Evolutionary conservation across 2,329 filamentous ascomycete genomes (phyloP).

Genomic region (Cytospora piceicola): DNA sequence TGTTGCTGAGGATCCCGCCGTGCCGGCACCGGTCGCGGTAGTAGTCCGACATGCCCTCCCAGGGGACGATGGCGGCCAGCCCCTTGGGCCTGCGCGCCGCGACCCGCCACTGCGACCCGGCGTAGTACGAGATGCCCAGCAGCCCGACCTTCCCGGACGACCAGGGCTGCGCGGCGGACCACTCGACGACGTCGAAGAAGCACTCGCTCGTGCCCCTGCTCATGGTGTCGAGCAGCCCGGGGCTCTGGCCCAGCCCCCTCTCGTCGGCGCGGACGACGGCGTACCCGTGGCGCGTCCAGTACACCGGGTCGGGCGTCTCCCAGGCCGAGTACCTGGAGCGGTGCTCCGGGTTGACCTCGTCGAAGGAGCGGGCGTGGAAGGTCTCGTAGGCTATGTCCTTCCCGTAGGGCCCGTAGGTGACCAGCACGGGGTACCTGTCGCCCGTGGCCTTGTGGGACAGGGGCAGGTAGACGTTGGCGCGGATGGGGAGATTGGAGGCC

Average conservation of each 20-base stretch:
- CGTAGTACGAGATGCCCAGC: constrained; percentile 54
- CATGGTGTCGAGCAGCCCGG: constrained; percentile 54
- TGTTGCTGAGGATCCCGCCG: constrained; percentile 63
- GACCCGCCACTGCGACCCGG: constrained; percentile 52
- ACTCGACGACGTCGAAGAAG: constrained; percentile 55
- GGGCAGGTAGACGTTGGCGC: constrained; percentile 39
- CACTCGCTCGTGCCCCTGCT: constrained; percentile 51
- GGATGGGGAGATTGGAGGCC: constrained; percentile 35
- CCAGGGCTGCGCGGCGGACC: constrained; percentile 52
- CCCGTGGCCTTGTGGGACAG: constrained; percentile 26
- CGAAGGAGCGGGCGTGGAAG: constrained; percentile 47
- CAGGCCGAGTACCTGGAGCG: constrained; percentile 58
- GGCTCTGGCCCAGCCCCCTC: constrained; percentile 51
- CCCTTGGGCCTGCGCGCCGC: constrained; percentile 52
- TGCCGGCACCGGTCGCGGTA: constrained; percentile 63
- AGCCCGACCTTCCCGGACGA: constrained; percentile 53
- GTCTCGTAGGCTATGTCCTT: constrained; percentile 70
- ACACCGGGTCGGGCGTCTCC: constrained; percentile 62
- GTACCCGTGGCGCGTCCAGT: constrained; percentile 60
- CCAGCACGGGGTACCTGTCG: constrained; percentile 59
- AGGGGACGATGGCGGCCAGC: constrained; percentile 52
- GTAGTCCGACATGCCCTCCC: constrained; percentile 59
- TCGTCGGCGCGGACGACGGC: constrained; percentile 59
- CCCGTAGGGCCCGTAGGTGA: constrained; percentile 75
- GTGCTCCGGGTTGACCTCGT: constrained; percentile 58